Base-by-base conservation (phyloP, 108 stramenopile species). In the Nannochloropsis granulata region DNA sequence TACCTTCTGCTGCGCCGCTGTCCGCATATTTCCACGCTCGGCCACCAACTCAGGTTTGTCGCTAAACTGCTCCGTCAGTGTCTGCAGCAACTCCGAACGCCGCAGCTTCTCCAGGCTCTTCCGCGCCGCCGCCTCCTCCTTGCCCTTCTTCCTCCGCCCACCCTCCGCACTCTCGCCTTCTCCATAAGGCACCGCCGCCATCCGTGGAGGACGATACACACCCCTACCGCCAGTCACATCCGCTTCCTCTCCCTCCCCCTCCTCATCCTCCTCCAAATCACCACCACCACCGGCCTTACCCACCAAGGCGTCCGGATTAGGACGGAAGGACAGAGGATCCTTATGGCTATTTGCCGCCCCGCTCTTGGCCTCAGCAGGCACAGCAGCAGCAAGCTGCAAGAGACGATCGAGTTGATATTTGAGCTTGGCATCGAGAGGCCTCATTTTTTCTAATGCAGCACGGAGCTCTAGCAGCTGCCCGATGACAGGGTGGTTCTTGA, bases 331-430 rank as follows among this genome's bases (percentile, higher is more conserved):
- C 19, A 81, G 80, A 25, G 80, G 25, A 12, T 81, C 34, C 16
- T 81, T 23, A 12, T 24, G 26, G 16, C 19, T 13, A 46, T 45
- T 85, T 23, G 82, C 11, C 19, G 24, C 11, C 23, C 45, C 16
- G 45, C 7, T 24, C 24, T 25, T 78, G 23, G 34, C 44, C 34
- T 43, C 85, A 19, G 82, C 81, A 13, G 83, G 43, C 42, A 86
- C 78, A 3, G 81, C 83, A 24, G 82, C 83, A 16, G 90, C 88
- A 23, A 85, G 46, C 43, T 86, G 82, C 83, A 86, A 12, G 34
- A 91, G 88, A 44, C 88, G 85, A 42, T 90, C 90, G n/a, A 90
- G 43, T 79, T 91, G 91, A 26, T 85, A 25, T 82, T 89, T 88
- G 88, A 91, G 78, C 46, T 88, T 89, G 23, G 80, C 43, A 79